A percentile compares a stretch with the other conserved stretches of the same genome.
Evolutionary conservation across 352 stramenopile species (phyloP).

Genomic region (Blastocystis sp.): DNA sequence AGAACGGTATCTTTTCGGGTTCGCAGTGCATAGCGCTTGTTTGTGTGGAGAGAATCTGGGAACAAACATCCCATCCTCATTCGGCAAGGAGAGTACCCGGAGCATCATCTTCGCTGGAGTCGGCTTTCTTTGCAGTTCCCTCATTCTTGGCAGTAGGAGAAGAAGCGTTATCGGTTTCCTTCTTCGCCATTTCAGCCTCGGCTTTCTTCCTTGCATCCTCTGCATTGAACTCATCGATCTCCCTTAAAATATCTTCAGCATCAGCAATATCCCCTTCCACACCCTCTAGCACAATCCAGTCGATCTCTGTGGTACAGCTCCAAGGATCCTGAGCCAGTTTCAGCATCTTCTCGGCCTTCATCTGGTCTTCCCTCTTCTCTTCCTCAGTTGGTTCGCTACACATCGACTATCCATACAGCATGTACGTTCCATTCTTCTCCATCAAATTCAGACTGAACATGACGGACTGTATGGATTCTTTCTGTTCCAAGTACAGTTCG

Average conservation of each 20-base stretch:
- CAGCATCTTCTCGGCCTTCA: conserved; percentile 6
- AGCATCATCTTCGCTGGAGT: no score
- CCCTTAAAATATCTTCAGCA: not conserved
- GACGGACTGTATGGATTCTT: not conserved
- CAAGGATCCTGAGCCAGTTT: not conserved
- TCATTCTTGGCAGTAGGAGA: not conserved
- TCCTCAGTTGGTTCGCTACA: not conserved
- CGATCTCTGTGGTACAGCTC: not conserved
- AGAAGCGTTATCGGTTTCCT: no score
- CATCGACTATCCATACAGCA: not conserved
- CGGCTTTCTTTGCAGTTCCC: no score
- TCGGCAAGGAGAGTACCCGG: not conserved
- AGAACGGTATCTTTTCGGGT: not conserved
- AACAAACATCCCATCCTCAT: not conserved
- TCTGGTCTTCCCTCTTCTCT: not conserved
- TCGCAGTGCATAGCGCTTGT: not conserved
- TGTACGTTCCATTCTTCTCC: not conserved
- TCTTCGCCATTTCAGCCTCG: conserved; percentile 15
- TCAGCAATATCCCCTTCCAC: not conserved
- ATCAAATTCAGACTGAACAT: not conserved
- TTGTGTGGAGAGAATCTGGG: not conserved
- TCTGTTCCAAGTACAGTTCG: conserved; percentile 13
- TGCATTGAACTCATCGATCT: not conserved
- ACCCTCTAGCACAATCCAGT: not conserved
- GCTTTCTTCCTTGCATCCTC: not conserved